Evolutionary conservation across 306 rosid species (phyloP), one percentile per base, ranked within the genome.

Genomic region (Rosa multiflora): DNA sequence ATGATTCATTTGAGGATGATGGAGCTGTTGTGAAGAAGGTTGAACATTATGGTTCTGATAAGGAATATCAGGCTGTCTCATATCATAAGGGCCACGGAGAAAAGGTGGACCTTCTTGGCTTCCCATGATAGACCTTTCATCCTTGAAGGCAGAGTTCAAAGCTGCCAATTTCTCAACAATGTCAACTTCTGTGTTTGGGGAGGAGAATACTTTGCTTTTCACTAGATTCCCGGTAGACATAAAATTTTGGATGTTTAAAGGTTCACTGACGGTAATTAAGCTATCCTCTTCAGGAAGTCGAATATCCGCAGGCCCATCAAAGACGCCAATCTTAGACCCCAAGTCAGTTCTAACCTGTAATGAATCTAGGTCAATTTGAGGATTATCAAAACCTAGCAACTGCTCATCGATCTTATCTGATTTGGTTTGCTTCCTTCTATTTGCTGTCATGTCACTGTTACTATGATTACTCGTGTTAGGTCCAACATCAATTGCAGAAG

Each of bases 211-310:
- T 43, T 87, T 94, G 49, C 87, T 55, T 86, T 86, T 92, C 58
- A 83, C 88, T 67, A 83, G 77, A 89, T 78, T 88, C 77, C 88
- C 89, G 9, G 87, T 73, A 81, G 93, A 85, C 70, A 86, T 70
- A 52, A 89, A 81, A 74, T 80, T 87, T 55, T 80, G 97, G 59
- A 91, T 83, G 79, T 77, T 82, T 68, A 77, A 63, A 81, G 94
- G 88, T 80, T 86, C 89, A 62, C 90, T 71, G 46, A 32, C 86
- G 10, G 87, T 8, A 85, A 91, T 83, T 87, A 91, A 88, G 86
- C 87, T 87, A 82, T 90, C 94, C 83, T 96, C 99, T 81, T 91
- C 91, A 52, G 92, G 96, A 80, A 93, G 88, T 70, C 59, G 79
- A 83, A 90, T 46, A 82, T 84, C 90, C 72, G 83, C 90, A 66